Evolutionary conservation across 805 yeast genomes (phyloP).

Genomic region (Lipomyces sp.): DNA sequence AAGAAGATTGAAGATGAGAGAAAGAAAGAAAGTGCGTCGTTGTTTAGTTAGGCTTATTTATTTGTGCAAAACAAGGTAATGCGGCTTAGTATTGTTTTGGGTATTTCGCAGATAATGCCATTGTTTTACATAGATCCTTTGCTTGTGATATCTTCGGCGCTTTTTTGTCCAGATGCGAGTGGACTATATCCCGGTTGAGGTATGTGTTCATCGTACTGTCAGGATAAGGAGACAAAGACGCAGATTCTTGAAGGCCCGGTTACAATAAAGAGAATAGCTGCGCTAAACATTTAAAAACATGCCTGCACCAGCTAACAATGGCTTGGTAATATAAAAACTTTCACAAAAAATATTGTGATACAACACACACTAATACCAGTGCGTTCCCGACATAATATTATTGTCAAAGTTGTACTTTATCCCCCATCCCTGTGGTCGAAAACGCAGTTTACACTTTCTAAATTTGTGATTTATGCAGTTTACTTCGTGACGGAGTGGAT

Average conservation of each 20-base stretch:
- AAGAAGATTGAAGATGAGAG: slow-evolving; percentile 42
- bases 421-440: background rate
- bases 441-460: background rate
- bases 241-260: background rate
- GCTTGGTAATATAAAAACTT: background rate
- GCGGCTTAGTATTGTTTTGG: background rate
- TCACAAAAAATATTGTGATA: background rate
- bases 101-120: slow-evolving; percentile 1
- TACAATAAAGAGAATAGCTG: background rate
- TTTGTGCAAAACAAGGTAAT: background rate
- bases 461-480: background rate
- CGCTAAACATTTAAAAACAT: background rate
- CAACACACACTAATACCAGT: background rate
- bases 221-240: background rate
- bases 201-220: background rate
- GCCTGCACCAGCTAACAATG: background rate
- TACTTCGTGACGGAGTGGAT: slow-evolving; percentile 47
- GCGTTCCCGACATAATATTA: background rate
- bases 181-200: background rate
- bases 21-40: slow-evolving; percentile 37
- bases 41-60: slow-evolving; percentile 15
- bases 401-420: background rate
- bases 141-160: background rate
- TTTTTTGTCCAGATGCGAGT: background rate
- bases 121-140: slow-evolving; percentile 2